phyloP scores from a whole-genome alignment of 208 protist genomes.

The Angomonas deanei region DNA sequence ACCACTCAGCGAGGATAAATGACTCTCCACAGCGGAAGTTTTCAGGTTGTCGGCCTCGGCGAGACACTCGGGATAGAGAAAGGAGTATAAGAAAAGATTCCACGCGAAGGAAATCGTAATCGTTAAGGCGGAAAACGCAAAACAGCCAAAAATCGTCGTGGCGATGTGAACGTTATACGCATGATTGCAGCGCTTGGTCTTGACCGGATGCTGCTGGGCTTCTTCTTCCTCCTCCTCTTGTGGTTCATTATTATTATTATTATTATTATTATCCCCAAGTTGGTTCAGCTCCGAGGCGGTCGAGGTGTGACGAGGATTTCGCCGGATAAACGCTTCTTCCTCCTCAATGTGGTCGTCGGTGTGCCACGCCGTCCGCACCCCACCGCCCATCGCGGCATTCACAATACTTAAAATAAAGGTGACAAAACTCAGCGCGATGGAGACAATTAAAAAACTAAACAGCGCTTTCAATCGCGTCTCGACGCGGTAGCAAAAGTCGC shows the following conservation, averaged over 20 bases:
- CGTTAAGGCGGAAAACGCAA: background rate
- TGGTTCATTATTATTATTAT: background rate
- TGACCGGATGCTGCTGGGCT: background rate
- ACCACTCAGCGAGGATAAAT: too few species aligned
- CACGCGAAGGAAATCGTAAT: background rate
- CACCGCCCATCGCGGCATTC: background rate
- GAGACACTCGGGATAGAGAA: background rate
- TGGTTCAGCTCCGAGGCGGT: background rate
- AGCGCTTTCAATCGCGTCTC: background rate
- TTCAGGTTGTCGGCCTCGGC: background rate
- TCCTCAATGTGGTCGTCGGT: background rate
- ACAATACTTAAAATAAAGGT: slow-evolving; percentile 1
- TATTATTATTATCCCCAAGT: background rate
- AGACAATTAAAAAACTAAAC: background rate
- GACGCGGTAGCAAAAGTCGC: background rate
- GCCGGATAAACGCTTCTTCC: background rate
- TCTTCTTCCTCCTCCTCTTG: background rate
- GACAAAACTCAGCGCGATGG: background rate
- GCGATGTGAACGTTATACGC: background rate
- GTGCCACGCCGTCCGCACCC: background rate
- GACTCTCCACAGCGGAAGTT: too few species aligned
- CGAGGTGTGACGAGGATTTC: background rate
- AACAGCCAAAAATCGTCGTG: background rate
- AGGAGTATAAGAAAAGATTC: background rate
- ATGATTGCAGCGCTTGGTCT: background rate